Base-by-base conservation (phyloP, 1,139 yeast species). In the Geotrichum carabidarum region DNA sequence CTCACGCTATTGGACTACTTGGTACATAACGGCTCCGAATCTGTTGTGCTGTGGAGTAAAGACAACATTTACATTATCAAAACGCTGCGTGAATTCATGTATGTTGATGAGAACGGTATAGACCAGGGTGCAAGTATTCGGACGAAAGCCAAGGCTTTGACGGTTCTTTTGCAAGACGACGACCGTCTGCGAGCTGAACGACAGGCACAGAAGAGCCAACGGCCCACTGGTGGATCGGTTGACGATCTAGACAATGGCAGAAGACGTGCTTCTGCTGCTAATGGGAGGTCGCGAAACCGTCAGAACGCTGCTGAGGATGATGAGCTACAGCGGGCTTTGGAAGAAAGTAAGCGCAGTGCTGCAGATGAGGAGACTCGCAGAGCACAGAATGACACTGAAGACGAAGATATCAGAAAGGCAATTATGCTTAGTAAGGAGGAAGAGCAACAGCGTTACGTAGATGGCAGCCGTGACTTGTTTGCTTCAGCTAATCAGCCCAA, bases 91-190 rank as follows among this genome's bases (percentile, higher is more conserved):
- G 99, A 94, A 68, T 93, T 94, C 69, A 86, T 85, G 61, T 88
- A 85, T 67, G 78, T 81, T 51, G 98, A 93, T 67, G 95, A 88
- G 55, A 66, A 74, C 12, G 91, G 89, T 53, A 75, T 77, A 47
- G 99, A 94, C 70, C 95, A 89, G 64, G 99, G 99, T 17, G 87
- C 89, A 8, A 81, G 89, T 55, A 71, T 93, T 60, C 79, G 99
- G 59, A 90, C 88, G 48, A 89, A 91, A 71, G 98, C 99, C 11
- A 88, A 86, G 69, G 97, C 89, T 64, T 76, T 93, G 71, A 91
- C 95, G 0, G 73, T 85, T 17, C 73, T 93, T 58, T 74, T 93
- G 65, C 77, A 80, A 63, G 96, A 93, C 67, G 95, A 88, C 60
- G 97, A 90, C 64, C 78, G 96, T 63, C 78, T 93, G 63, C 76